Evolutionary conservation across 2,329 filamentous ascomycete genomes (phyloP), one percentile per base, ranked within the genome.

Genomic region (Aspergillus unguis): DNA sequence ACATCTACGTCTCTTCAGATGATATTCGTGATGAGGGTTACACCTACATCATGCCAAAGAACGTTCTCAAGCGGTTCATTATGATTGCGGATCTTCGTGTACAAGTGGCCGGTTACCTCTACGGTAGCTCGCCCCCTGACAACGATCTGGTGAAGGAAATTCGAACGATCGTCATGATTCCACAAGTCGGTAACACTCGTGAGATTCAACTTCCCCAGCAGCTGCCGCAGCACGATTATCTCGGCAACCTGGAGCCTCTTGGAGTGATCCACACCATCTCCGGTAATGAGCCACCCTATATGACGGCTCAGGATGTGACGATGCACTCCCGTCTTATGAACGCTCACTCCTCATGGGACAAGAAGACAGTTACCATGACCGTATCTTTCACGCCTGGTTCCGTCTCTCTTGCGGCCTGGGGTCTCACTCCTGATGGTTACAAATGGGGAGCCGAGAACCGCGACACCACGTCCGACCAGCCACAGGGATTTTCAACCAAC

Each of bases 41-140:
- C 67, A 99, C 92, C 1, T 99, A 97, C 66, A 89, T 99, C 65
- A 96, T 99, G 90, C 94, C 94, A 1, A 99, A 97, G 83, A 99
- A 99, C 71, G 87, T 99, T 44, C 82, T 99, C 65, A 96, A 96
- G 81, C 89, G 90, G 59, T 99, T 99, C 79, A 97, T 99, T 75
- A 94, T 90, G 26, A 95, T 99, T 67, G 88, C 94, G 43, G 94
- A 99, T 76, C 83, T 99, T 51, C 88, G 95, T 44, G 92, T 97
- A 10, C 94, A 99, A 73, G 92, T 99, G 45, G 92, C 92, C 11
- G 94, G 92, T 1, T 99, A 96, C 70, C 81, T 99, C 0, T 99
- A 99, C 69, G 94, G 94, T 60, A 85, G 85, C 43, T 96, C 92
- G 1, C 92, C 94, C 3, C 86, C 89, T 5, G 94, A 97, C 75